Evolutionary conservation across 2,329 filamentous ascomycete species (phyloP).

Genomic region (Penicillium sp.): DNA sequence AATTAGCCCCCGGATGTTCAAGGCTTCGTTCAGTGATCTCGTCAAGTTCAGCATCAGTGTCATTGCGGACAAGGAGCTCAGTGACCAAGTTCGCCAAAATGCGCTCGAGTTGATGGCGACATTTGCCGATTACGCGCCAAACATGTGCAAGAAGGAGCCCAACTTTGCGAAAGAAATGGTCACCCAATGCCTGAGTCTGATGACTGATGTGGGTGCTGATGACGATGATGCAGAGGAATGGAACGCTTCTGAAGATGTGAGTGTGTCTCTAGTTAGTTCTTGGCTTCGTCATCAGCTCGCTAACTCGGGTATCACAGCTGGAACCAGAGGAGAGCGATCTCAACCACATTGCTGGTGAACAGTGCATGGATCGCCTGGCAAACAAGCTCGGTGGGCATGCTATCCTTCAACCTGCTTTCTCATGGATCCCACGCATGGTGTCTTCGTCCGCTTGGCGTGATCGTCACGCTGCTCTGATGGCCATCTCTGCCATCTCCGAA

Average conservation of each 20-base stretch:
- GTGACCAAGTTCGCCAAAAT: conserved; percentile 85
- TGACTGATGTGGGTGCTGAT: conserved; percentile 93
- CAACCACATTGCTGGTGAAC: conserved; percentile 95
- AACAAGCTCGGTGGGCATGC: conserved; percentile 94
- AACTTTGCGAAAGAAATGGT: conserved; percentile 95
- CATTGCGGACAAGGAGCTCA: conserved; percentile 91
- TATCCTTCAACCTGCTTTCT: conserved; percentile 89
- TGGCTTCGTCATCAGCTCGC: conserved; percentile 13
- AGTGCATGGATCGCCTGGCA: conserved; percentile 94
- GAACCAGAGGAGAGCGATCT: conserved; percentile 94
- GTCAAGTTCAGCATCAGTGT: conserved; percentile 91
- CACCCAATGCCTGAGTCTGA: conserved; percentile 91
- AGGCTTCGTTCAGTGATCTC: conserved; percentile 82
- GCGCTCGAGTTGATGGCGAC: conserved; percentile 96
- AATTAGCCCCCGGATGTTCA: conserved; percentile 96
- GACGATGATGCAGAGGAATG: conserved; percentile 94
- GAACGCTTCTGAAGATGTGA: conserved; percentile 83
- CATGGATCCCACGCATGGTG: conserved; percentile 98
- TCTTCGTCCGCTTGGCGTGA: conserved; percentile 90
- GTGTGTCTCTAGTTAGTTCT: conserved; percentile 26
- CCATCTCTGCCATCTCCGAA: conserved; percentile 96
- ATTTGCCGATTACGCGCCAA: conserved; percentile 88
- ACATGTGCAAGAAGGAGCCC: conserved; percentile 91
- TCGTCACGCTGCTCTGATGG: conserved; percentile 94
- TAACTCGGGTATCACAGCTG: conserved; percentile 48